Evolutionary conservation across 148 eudicot species (phyloP).

Genomic region (Salicornia ramosissima): DNA sequence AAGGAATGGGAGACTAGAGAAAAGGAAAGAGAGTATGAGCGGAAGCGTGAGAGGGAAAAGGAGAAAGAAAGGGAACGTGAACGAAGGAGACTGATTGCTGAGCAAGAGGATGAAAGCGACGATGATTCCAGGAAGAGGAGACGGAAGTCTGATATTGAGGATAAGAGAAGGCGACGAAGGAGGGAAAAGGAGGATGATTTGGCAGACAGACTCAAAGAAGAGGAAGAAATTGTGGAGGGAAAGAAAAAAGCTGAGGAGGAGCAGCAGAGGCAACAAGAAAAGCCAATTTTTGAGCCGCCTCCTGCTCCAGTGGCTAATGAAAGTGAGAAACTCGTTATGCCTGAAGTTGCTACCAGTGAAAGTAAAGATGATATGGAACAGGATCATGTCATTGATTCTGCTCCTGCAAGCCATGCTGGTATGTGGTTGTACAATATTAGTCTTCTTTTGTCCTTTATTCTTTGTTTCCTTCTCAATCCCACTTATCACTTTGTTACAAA

Average conservation of each 20-base stretch:
- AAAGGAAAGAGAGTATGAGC: conserved; percentile 58
- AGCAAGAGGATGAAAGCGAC: conserved; percentile 79
- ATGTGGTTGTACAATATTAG: neutral
- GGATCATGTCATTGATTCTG: conserved; percentile 34
- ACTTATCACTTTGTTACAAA: neutral
- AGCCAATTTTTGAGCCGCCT: conserved; percentile 33
- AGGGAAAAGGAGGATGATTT: conserved; percentile 90
- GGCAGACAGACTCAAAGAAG: conserved; percentile 75
- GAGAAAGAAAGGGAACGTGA: conserved; percentile 82
- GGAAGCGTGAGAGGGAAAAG: conserved; percentile 79
- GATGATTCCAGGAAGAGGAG: conserved; percentile 82
- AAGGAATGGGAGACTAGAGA: conserved; percentile 94
- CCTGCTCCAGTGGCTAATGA: conserved; percentile 44
- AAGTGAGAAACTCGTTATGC: conserved; percentile 30
- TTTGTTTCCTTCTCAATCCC: neutral
- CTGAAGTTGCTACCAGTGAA: conserved; percentile 32
- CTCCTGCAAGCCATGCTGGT: conserved; percentile 36
- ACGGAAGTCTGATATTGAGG: conserved; percentile 72
- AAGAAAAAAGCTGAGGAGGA: conserved; percentile 70
- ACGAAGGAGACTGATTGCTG: conserved; percentile 54
- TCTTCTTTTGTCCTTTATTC: neutral
- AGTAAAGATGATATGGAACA: conserved; percentile 43
- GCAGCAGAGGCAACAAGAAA: conserved; percentile 47
- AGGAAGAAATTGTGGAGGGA: conserved; percentile 79
- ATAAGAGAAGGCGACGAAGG: conserved; percentile 55